phyloP scores from a whole-genome alignment of 805 yeast genomes.

The Saturnispora hagleri region DNA sequence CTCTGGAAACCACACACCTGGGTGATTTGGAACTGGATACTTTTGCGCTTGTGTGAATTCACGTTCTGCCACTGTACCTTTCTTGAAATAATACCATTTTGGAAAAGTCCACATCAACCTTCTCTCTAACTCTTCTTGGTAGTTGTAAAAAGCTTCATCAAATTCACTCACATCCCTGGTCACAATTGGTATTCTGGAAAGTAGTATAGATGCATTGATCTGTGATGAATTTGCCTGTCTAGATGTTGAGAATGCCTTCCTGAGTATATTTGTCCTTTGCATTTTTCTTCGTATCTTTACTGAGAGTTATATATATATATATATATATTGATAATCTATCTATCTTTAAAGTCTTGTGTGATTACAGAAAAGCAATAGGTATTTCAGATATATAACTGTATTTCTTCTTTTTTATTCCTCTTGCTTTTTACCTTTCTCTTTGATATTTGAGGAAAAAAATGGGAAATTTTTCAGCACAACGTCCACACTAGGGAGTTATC shows the following conservation, averaged over 20 bases:
- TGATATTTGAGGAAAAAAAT: background rate
- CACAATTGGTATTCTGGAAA: slow-evolving; percentile 77
- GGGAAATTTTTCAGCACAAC: background rate
- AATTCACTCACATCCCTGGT: slow-evolving; percentile 68
- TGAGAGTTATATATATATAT: background rate
- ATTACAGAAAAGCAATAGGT: no score
- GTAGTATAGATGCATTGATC: background rate
- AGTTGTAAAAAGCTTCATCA: slow-evolving; percentile 66
- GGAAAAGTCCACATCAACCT: slow-evolving; percentile 98
- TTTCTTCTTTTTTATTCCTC: background rate
- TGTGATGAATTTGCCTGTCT: background rate
- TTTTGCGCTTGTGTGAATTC: slow-evolving; percentile 65
- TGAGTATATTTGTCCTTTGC: background rate
- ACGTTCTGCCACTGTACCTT: slow-evolving; percentile 83
- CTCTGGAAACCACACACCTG: slow-evolving; percentile 68
- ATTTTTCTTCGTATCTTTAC: background rate
- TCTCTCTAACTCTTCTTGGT: slow-evolving; percentile 79
- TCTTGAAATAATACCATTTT: slow-evolving; percentile 79
- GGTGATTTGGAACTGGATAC: slow-evolving; percentile 63
- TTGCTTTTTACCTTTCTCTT: background rate
- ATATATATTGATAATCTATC: no score
- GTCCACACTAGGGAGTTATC: background rate
- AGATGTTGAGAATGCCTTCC: background rate
- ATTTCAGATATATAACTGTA: no score
- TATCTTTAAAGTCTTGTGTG: no score